Evolutionary conservation across 2,329 filamentous ascomycete species (phyloP), one percentile per base, ranked within the genome.

Genomic region (Neobulgaria alba): DNA sequence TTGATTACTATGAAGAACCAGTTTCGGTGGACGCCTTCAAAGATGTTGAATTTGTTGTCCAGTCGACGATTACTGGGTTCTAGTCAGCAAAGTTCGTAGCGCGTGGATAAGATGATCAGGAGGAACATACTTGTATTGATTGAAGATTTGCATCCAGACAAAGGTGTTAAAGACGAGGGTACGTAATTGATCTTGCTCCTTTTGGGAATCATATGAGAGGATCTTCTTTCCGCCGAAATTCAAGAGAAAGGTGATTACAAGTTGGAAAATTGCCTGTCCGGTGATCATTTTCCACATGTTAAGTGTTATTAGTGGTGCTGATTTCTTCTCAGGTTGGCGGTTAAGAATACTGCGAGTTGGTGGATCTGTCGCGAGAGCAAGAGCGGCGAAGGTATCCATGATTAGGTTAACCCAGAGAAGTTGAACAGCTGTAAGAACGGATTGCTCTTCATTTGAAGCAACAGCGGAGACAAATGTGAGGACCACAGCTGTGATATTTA

Each of bases 271-370:
- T 2, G 88, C 79, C 62, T 96, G 88, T 2, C 89, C 90, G 33
- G 95, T 73, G 47, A 96, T 95, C 90, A 96, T 96, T 71, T 96
- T 96, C 90, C 90, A 94, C 90, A 96, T 96, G 14, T 83, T 89
- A 23, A 82, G 68, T 1, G 88, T 93, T 53, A 96, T 92, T 4
- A 90, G 68, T 1, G 82, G 72, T 5, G 82, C 80, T 19, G 75
- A 80, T 57, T 87, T 88, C 2, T 79, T 73, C 43, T 85, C 78
- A 1, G 85, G 85, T 57, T 84, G 84, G 26, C 83, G 74, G 46
- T 84, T 65, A n/a, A 86, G 67, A 42, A 85, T 77, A 47, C 71
- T 75, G 45, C 73, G 70, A 1, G 76, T 81, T 0, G 82, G 82
- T 12, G 80, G 77, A 60, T 85, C 82, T 2, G 81, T 85, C 3